Evolutionary conservation across 805 yeast genomes (phyloP).

Genomic region (Pichia heedii): DNA sequence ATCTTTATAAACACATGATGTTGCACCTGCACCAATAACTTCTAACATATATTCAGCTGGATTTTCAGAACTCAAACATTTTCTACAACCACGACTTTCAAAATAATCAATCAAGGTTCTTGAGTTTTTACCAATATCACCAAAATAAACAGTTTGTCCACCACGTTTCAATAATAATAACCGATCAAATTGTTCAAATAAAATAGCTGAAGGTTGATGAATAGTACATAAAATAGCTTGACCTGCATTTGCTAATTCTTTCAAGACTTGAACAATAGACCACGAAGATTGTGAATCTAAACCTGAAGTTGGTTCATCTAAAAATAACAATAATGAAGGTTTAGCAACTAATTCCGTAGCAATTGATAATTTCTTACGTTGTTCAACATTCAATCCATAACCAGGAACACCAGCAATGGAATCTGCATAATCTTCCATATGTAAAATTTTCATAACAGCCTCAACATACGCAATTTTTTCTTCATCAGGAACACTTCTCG

Average conservation of each 20-base stretch:
- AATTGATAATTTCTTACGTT: slow-evolving; percentile 44
- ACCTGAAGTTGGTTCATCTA: slow-evolving; percentile 58
- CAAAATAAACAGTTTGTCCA: slow-evolving; percentile 46
- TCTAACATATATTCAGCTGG: slow-evolving; percentile 74
- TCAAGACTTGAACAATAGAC: slow-evolving; percentile 46
- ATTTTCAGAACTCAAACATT: slow-evolving; percentile 51
- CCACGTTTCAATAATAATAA: slow-evolving; percentile 39
- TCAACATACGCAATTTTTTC: slow-evolving; percentile 39
- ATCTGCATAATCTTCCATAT: slow-evolving; percentile 39
- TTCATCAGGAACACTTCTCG: slow-evolving; percentile 29
- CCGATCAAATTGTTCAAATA: slow-evolving; percentile 35
- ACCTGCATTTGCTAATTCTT: slow-evolving; percentile 41
- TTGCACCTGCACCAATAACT: slow-evolving; percentile 76
- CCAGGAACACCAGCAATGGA: slow-evolving; percentile 42
- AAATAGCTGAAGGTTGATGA: slow-evolving; percentile 41
- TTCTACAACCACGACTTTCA: slow-evolving; percentile 51
- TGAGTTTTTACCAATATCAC: slow-evolving; percentile 42
- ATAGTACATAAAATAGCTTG: slow-evolving; percentile 53
- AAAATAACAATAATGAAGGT: slow-evolving; percentile 42
- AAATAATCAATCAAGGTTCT: slow-evolving; percentile 35
- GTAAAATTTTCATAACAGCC: slow-evolving; percentile 30
- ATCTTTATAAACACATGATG: slow-evolving; percentile 47
- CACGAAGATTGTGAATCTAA: slow-evolving; percentile 52
- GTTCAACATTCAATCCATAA: slow-evolving; percentile 45
- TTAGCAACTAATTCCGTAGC: slow-evolving; percentile 50